Base-by-base conservation (phyloP, 2,329 filamentous ascomycete genomes). In the Phialophora verrucosa region DNA sequence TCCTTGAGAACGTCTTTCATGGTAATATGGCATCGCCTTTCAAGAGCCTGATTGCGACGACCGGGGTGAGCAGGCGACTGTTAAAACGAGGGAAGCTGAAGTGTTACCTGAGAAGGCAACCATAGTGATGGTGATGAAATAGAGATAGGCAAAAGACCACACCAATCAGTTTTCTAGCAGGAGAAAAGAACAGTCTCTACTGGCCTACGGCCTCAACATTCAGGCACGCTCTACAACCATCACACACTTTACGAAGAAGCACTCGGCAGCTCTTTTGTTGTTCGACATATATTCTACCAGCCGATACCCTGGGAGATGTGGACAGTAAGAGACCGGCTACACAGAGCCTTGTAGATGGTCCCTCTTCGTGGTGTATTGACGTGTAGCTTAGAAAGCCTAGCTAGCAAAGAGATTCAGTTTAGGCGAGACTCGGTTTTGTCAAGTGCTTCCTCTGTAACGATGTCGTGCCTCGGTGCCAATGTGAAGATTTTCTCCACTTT, bases 21-120 rank as follows among this genome's bases (percentile, higher is more conserved):
- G 4, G 12, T 20, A 14, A 20, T 14, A 51, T 27, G 49, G 49
- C 20, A 27, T 51, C 49, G 25, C 20, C 49, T 20, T 14, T 10
- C 23, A 20, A 51, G 25, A 51, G 23, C 20, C 10, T 51, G 20
- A 27, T 51, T 8, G 25, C 25, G 20, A 14, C 4, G 49, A 11
- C 49, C 5, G 3, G 10, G 49, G 20, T 5, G 49, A 51, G 49
- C 25, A 51, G 11, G 49, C 23, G 20, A 73, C 38, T 74, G 53
- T 29, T 17, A 11, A 11, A 56, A 32, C 10, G 4, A 29, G 49
- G 23, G 20, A 25, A 3, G 49, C 44, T 8, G 23, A 12, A 51
- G 17, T 51, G 49, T 5, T 8, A 27, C 7, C 4, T 12, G 23
- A 51, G 10, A 7, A 51, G 20, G 10, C 49, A 51, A 51, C 49